Evolutionary conservation across 108 stramenopile species (phyloP), one percentile per base, ranked within the genome.

Genomic region (Cyclostephanos tholiformis): DNA sequence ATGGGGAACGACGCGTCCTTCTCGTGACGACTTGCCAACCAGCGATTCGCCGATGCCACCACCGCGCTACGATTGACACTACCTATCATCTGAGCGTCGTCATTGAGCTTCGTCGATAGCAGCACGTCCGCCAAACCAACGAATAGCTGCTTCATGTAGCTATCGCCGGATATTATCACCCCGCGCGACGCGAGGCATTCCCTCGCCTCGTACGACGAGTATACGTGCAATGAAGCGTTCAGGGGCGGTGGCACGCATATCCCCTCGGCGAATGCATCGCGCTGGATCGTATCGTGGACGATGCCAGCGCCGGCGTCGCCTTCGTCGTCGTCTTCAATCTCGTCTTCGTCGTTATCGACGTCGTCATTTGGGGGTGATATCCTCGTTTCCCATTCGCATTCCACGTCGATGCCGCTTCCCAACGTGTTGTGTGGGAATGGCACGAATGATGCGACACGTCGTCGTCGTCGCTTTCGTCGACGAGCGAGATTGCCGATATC

Each of bases 111-210:
- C 52, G 25, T 73, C 30, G 63, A 56, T 6, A 73, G 51, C 19
- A 73, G 63, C 14, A 73, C 65, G 41, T 73, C 72, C 6, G 63
- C 63, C 39, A 73, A 55, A 0, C 72, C 72, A 6, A 73, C 29
- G 27, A 55, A 73, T 12, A 73, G 51, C 30, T 73, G 72, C 38
- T 56, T 64, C 72, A 65, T 73, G 51, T 65, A 73, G 72, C 63
- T 65, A 44, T 73, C 72, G 38, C 72, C 72, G 12, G 72, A 65
- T 0, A 73, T 30, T 0, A 73, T 44, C 23, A 73, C 41, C 46
- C 20, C 30, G 14, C 13, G 0, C 0, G 20, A 60, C 7, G 23
- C 46, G 22, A 73, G 43, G 36, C 72, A 73, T 26, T 73, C 27
- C 5, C 56, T 57, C 25, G 72, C 72, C 55, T 73, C 72, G 9